Evolutionary conservation across 495 filamentous ascomycete genomes (phyloP), one percentile per base, ranked within the genome.

Genomic region (Podospora bellae-mahoneyi): DNA sequence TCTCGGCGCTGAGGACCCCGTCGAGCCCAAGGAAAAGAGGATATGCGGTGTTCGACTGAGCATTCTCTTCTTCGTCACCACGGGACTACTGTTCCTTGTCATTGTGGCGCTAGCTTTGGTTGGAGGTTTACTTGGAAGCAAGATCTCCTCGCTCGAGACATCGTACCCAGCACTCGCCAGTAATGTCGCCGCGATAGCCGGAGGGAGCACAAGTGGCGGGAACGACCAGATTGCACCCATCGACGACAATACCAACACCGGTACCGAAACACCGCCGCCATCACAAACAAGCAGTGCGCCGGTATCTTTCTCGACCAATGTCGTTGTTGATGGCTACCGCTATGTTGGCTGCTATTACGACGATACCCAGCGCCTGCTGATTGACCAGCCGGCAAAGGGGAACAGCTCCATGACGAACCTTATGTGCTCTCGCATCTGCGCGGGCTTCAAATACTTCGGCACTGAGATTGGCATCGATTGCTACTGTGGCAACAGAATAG

Each of bases 41-140:
- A 62, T 62, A 18, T 34, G 23, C 27, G 60, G 60, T 34, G 30
- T 62, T 34, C 23, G 60, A 32, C 18, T 62, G 19, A 62, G 60
- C 60, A 62, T 62, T 32, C 27, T 62, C 5, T 34, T 62, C 23
- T 62, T 62, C 27, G 18, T 62, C 60, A 28, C 16, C 7, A 62
- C 60, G 10, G 60, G 23, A 15, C 27, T 62, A 6, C 30, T 62
- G 2, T 26, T 62, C 6, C 60, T 62, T 4, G 60, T 62, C 60
- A 62, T 62, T 34, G 60, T 7, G 27, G 60, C 23, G 5, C 60
- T 62, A 26, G 20, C 19, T n/a, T 27, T 32, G 18, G 27, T 62
- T 6, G 60, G 60, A 28, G 60, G 20, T 7, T 27, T 62, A 6
- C 30, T 62, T 1, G 60, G 18, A 27, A 62, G 60, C 20, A 62